Percentiles rank a stretch among this genome's conserved stretches.
phyloP scores from a whole-genome alignment of 768 basidiomycete genomes.

The Suillus luteus region DNA sequence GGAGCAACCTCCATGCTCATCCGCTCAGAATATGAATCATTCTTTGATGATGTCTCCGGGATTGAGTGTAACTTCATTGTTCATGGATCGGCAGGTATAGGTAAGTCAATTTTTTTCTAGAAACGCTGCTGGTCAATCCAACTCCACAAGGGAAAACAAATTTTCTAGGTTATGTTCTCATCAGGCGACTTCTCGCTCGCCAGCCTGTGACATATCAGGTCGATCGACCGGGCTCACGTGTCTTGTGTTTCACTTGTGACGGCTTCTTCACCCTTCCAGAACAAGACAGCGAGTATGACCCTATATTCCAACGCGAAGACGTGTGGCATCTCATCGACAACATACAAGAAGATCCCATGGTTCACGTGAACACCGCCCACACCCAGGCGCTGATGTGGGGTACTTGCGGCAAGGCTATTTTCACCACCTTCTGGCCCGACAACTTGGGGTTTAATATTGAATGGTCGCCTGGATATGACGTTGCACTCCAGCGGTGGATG shows the following conservation, averaged over 20 bases:
- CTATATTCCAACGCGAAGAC: neutral
- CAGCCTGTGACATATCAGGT: neutral
- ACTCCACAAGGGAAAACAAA: neutral
- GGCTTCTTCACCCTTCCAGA: neutral
- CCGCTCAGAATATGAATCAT: neutral
- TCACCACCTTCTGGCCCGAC: slow-evolving; percentile 1
- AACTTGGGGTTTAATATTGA: neutral
- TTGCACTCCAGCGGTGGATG: neutral
- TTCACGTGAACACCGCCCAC: neutral
- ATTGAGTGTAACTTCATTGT: neutral
- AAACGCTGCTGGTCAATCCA: neutral
- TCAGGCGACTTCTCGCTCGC: neutral
- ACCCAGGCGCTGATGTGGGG: neutral
- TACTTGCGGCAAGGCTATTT: neutral
- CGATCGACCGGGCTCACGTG: neutral
- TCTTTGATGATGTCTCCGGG: neutral
- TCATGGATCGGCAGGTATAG: neutral
- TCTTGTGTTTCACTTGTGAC: neutral
- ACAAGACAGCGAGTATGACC: neutral
- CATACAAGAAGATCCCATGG: neutral
- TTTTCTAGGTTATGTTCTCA: neutral
- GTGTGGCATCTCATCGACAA: neutral
- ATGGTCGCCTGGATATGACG: slow-evolving; percentile 1
- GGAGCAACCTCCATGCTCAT: neutral
- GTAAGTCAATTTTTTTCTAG: neutral